Evolutionary conservation across 1,284 basidiomycete species (phyloP).

Genomic region (Cryptococcus sp.): DNA sequence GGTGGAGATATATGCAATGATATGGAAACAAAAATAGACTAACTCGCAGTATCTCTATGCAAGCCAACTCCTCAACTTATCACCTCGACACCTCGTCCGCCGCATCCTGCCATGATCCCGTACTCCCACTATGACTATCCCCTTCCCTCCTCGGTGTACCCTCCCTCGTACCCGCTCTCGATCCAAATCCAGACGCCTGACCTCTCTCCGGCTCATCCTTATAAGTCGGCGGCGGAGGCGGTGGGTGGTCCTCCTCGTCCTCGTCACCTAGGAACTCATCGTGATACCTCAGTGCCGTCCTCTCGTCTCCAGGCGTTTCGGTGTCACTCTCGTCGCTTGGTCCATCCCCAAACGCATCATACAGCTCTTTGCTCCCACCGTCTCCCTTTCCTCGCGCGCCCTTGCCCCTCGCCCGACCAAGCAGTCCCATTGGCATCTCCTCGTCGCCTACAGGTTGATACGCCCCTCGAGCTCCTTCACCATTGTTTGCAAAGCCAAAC

Average conservation of each 20-base stretch:
- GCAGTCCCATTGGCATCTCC: slow-evolving; percentile 65
- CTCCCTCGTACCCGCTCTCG: slow-evolving; percentile 1
- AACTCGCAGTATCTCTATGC: too few relatives aligned
- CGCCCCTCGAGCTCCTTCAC: slow-evolving; percentile 48
- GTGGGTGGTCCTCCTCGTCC: slow-evolving; percentile 7
- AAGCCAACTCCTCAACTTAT: too few relatives aligned
- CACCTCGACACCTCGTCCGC: not conserved
- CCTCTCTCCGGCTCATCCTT: slow-evolving; percentile 21
- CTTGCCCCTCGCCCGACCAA: slow-evolving; percentile 47
- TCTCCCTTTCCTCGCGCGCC: slow-evolving; percentile 44
- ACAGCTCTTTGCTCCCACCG: slow-evolving; percentile 61
- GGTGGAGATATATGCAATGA: too few relatives aligned
- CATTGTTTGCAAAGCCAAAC: slow-evolving; percentile 30
- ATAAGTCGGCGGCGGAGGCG: slow-evolving; percentile 16
- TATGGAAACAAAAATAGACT: too few relatives aligned
- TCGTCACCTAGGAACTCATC: slow-evolving; percentile 41
- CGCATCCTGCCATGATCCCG: not conserved
- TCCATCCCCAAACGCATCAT: slow-evolving; percentile 81
- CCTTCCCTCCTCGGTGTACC: not conserved
- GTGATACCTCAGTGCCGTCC: slow-evolving; percentile 40
- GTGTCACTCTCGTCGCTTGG: slow-evolving; percentile 38
- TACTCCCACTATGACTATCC: not conserved
- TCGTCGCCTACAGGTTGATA: slow-evolving; percentile 66
- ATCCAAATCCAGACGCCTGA: too few relatives aligned
- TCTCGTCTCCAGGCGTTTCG: slow-evolving; percentile 19